Conservation (phyloP, 805 yeast genomes). For the Schwanniomyces pseudopolymorphus region DNA sequence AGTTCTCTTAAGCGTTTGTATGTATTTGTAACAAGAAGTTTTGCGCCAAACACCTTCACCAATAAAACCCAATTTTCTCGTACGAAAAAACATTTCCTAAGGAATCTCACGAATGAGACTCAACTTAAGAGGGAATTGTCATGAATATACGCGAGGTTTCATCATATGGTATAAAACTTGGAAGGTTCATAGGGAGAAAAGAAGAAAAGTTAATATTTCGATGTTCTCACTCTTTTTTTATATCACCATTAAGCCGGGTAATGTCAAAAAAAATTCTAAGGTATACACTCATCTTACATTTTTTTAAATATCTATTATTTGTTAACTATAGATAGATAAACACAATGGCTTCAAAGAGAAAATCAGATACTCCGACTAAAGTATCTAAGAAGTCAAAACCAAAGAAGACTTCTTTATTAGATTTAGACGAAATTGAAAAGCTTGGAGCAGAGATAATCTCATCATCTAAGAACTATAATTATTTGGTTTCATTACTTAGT, state of each 20-base stretch:
- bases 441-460: constrained; percentile 32
- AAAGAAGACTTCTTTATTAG: constrained; percentile 6
- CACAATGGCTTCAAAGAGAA: constrained; percentile 26
- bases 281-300: constrained; percentile 7
- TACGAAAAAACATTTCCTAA: constrained; percentile 29
- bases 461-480: constrained; percentile 52
- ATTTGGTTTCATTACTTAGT: constrained; percentile 47
- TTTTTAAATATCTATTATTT: neutral
- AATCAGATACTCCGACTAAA: constrained; percentile 7
- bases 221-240: constrained; percentile 8
- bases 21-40: constrained; percentile 43
- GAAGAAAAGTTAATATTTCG: constrained; percentile 12
- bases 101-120: constrained; percentile 36
- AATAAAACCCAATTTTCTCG: constrained; percentile 39
- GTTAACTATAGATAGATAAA: neutral
- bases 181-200: constrained; percentile 53
- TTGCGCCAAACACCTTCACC: constrained; percentile 53
- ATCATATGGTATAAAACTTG: constrained; percentile 63
- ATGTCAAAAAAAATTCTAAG: constrained; percentile 6
- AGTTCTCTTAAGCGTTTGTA: constrained; percentile 44
- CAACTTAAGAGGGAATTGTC: constrained; percentile 46
- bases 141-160: constrained; percentile 56
- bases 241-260: constrained; percentile 12
- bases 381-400: constrained; percentile 2
- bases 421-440: constrained; percentile 19